Conservation (phyloP, 2,329 filamentous ascomycete genomes). For the Anisogramma anomala region DNA sequence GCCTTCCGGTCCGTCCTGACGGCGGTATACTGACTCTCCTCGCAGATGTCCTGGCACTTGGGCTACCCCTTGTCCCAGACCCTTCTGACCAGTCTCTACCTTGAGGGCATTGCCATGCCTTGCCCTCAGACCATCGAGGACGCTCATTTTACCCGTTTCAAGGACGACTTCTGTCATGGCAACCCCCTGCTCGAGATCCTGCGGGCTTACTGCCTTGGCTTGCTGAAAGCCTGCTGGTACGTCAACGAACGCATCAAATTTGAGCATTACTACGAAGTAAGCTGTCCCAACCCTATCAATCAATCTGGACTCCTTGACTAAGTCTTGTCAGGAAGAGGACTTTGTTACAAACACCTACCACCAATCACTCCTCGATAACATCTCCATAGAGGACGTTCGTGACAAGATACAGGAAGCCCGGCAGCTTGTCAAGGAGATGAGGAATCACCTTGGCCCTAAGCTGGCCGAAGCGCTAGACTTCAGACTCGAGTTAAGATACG, state of each 20-base stretch:
- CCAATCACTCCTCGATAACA: constrained; percentile 57
- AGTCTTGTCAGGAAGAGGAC: constrained; percentile 66
- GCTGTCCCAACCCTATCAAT: constrained; percentile 17
- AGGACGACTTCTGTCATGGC: constrained; percentile 20
- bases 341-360: constrained; percentile 90
- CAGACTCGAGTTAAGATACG: constrained; percentile 55
- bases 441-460: constrained; percentile 28
- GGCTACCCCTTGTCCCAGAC: constrained; percentile 95
- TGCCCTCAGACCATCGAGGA: constrained; percentile 52
- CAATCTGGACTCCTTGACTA: neutral
- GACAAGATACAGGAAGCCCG: constrained; percentile 43
- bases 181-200: constrained; percentile 52
- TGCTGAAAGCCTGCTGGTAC: constrained; percentile 72
- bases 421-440: constrained; percentile 34
- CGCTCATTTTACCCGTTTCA: constrained; percentile 46
- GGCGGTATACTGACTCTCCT: neutral
- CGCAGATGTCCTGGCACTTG: constrained; percentile 86
- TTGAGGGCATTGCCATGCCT: constrained; percentile 71
- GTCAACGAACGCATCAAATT: constrained; percentile 65
- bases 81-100: constrained; percentile 81
- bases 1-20: neutral
- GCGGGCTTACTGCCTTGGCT: constrained; percentile 71
- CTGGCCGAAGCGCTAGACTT: constrained; percentile 45
- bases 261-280: constrained; percentile 85
- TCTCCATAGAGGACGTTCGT: constrained; percentile 46